phyloP scores from a whole-genome alignment of 345 rosid genomes.

The Raphanus sativus region DNA sequence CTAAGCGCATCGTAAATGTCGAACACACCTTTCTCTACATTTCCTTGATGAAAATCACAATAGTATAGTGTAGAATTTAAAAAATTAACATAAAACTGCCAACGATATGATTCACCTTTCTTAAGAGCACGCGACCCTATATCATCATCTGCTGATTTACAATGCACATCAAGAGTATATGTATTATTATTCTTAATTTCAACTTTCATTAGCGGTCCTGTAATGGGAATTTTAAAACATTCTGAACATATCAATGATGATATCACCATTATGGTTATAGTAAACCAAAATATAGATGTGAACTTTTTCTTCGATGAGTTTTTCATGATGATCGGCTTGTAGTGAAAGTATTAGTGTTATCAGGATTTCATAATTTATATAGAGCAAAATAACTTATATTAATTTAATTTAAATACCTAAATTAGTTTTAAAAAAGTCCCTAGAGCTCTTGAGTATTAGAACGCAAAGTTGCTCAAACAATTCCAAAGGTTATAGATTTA shows the following conservation, averaged over 20 bases:
- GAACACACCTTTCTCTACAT: neutral
- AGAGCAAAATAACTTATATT: neutral
- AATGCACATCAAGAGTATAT: neutral
- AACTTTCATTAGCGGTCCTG: neutral
- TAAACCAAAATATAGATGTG: neutral
- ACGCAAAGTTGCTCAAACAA: neutral
- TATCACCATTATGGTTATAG: neutral
- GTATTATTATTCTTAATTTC: neutral
- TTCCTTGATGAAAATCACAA: neutral
- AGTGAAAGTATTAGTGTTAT: neutral
- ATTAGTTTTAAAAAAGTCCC: neutral
- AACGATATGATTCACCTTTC: neutral
- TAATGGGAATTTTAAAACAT: neutral
- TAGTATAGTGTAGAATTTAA: neutral
- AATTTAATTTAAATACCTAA: neutral
- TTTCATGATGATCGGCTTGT: neutral
- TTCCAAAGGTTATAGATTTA: neutral
- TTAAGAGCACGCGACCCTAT: neutral
- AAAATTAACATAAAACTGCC: neutral
- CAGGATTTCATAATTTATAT: neutral
- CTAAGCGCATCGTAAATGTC: neutral
- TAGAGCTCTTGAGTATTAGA: neutral
- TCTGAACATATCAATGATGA: neutral
- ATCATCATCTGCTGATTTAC: neutral
- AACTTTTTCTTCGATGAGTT: neutral